Evolutionary conservation across 192 early-diverging fungal genomes (phyloP).

Genomic region (Chytriomyces sp.): DNA sequence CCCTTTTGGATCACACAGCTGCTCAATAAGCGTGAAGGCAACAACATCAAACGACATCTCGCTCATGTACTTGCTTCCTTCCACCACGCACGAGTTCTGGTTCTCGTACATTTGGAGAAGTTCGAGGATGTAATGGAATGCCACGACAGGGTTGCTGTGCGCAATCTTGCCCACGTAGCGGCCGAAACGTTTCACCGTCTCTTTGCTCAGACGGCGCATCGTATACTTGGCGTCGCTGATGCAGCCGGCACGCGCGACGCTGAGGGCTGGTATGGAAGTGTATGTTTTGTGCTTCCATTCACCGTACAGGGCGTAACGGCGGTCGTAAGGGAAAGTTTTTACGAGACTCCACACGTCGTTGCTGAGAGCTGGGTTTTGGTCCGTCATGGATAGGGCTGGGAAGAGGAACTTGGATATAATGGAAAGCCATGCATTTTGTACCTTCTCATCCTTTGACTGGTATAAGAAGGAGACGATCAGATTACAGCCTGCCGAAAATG

Average conservation of each 20-base stretch:
- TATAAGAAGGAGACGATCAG: conserved; percentile 5
- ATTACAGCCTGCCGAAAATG: neutral
- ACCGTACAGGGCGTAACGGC: conserved; percentile 72
- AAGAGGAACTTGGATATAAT: conserved; percentile 57
- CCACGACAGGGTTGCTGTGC: conserved; percentile 75
- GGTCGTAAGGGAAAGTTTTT: conserved; percentile 57
- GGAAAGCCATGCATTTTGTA: conserved; percentile 45
- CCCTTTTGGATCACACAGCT: conserved; percentile 49
- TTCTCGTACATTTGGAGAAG: conserved; percentile 77
- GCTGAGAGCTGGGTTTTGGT: conserved; percentile 67
- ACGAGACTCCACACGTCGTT: conserved; percentile 70
- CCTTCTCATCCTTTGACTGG: conserved; percentile 25
- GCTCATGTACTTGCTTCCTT: conserved; percentile 74
- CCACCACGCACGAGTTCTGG: conserved; percentile 71
- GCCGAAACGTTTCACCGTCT: conserved; percentile 72
- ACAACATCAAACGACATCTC: conserved; percentile 77
- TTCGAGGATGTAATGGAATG: conserved; percentile 68
- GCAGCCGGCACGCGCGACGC: conserved; percentile 46
- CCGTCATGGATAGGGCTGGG: conserved; percentile 64
- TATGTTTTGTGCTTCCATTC: conserved; percentile 74
- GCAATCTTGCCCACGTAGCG: conserved; percentile 71
- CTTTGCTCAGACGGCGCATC: conserved; percentile 72
- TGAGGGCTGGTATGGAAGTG: conserved; percentile 56
- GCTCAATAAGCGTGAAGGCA: conserved; percentile 67
- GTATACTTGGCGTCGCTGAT: conserved; percentile 60